Evolutionary conservation across 2,329 filamentous ascomycete species (phyloP).

Genomic region (Aspergillus vadensis): DNA sequence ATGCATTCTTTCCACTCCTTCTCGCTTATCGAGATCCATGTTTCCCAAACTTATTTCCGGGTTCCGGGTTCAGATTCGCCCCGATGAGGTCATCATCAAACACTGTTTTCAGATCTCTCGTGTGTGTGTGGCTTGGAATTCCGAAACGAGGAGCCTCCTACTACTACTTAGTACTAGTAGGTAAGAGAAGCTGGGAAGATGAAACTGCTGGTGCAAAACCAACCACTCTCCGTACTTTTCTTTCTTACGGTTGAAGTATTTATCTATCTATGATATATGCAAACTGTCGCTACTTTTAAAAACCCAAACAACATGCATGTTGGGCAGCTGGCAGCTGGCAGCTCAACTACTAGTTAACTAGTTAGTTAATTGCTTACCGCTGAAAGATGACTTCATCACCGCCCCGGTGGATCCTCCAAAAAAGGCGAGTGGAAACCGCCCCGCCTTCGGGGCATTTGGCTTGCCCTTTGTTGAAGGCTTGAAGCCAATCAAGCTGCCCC

Average conservation of each 20-base stretch:
- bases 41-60: not conserved
- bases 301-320: not conserved
- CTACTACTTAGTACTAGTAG: too few relatives aligned
- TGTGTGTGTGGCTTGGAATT: not conserved
- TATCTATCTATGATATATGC: too few relatives aligned
- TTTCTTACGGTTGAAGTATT: too few relatives aligned
- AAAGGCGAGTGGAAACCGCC: constrained; percentile 1
- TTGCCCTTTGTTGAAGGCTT: too few relatives aligned
- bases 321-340: not conserved
- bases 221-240: too few relatives aligned
- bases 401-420: constrained; percentile 1
- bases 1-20: too few relatives aligned
- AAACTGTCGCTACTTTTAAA: too few relatives aligned
- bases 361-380: too few relatives aligned
- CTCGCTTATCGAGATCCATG: not conserved
- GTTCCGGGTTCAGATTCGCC: not conserved
- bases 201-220: too few relatives aligned
- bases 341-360: too few relatives aligned
- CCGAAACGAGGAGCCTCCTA: not conserved
- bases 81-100: constrained; percentile 11
- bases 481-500: too few relatives aligned
- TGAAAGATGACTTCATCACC: constrained; percentile 20
- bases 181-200: too few relatives aligned
- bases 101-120: not conserved
- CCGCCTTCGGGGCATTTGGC: constrained; percentile 10